phyloP scores from a whole-genome alignment of 345 rosid species.

The Populus ilicifolia region DNA sequence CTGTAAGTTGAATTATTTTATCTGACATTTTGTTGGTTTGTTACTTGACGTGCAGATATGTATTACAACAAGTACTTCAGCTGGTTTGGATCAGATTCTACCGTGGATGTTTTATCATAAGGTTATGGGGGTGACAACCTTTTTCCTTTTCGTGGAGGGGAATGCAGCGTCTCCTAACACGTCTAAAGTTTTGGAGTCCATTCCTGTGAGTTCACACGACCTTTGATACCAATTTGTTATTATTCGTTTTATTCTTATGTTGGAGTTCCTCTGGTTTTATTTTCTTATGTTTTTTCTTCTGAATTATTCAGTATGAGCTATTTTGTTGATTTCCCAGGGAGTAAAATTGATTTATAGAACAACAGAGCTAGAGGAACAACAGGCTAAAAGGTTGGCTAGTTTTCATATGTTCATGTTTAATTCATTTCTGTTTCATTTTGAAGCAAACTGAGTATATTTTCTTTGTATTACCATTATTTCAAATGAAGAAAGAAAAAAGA shows the following conservation, averaged over 20 bases:
- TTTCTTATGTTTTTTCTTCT: neutral
- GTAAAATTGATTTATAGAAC: slow-evolving; percentile 29
- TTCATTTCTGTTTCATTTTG: slow-evolving; percentile 12
- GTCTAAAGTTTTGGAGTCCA: slow-evolving; percentile 66
- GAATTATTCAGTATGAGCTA: slow-evolving; percentile 7
- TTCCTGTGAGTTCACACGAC: slow-evolving; percentile 54
- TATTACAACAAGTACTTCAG: slow-evolving; percentile 83
- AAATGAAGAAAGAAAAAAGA: too few species aligned
- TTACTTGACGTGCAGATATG: slow-evolving; percentile 48
- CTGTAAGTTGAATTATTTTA: neutral
- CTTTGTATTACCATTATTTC: neutral
- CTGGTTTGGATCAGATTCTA: slow-evolving; percentile 72
- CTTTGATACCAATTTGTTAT: neutral
- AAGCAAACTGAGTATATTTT: slow-evolving; percentile 4
- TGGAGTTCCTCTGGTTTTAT: slow-evolving; percentile 5
- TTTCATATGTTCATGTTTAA: neutral
- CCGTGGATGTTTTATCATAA: slow-evolving; percentile 91
- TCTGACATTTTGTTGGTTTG: neutral
- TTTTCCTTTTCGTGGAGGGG: slow-evolving; percentile 89
- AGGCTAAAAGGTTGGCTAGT: slow-evolving; percentile 24
- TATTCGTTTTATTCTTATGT: neutral
- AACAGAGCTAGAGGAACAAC: slow-evolving; percentile 34
- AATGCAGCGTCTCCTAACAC: slow-evolving; percentile 77
- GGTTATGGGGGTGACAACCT: slow-evolving; percentile 73
- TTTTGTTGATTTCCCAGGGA: slow-evolving; percentile 22